A percentile compares a stretch with the other conserved stretches of the same genome.
phyloP scores from a whole-genome alignment of 2,329 filamentous ascomycete species.

The Kalmusia sp. region DNA sequence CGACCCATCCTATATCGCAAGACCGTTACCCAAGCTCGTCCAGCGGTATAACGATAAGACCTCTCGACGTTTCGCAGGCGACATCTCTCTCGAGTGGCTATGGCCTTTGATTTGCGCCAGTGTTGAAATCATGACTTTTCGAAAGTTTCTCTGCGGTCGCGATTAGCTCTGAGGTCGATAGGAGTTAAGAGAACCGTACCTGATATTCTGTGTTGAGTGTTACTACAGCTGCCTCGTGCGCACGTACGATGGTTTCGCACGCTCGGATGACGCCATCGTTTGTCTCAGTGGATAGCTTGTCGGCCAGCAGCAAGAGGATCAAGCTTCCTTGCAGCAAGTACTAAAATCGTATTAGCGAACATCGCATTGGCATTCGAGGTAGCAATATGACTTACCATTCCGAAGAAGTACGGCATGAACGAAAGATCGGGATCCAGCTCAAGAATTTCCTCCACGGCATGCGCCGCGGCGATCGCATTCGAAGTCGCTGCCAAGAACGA shows the following conservation, averaged over 20 bases:
- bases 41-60: slow-evolving; percentile 62
- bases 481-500: slow-evolving; percentile 86
- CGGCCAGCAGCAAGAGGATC: slow-evolving; percentile 83
- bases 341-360: slow-evolving; percentile 21
- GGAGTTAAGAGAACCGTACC: slow-evolving; percentile 53
- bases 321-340: slow-evolving; percentile 91
- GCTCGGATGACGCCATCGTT: slow-evolving; percentile 84
- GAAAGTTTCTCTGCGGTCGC: slow-evolving; percentile 57
- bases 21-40: slow-evolving; percentile 51
- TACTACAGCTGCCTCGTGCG: slow-evolving; percentile 93
- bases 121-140: slow-evolving; percentile 58
- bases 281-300: slow-evolving; percentile 85
- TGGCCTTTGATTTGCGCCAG: slow-evolving; percentile 47
- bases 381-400: slow-evolving; percentile 65
- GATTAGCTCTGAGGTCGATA: slow-evolving; percentile 6
- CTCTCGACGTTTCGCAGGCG: slow-evolving; percentile 52
- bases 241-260: slow-evolving; percentile 90
- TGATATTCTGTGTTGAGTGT: slow-evolving; percentile 96
- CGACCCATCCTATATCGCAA: slow-evolving; percentile 9
- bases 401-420: slow-evolving; percentile 97
- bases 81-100: slow-evolving; percentile 45
- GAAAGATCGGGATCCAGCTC: slow-evolving; percentile 90
- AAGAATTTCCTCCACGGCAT: slow-evolving; percentile 84
- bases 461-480: slow-evolving; percentile 87
- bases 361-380: neutral